Conservation (phyloP, 352 stramenopile genomes). For the Globisporangium spiculum region DNA sequence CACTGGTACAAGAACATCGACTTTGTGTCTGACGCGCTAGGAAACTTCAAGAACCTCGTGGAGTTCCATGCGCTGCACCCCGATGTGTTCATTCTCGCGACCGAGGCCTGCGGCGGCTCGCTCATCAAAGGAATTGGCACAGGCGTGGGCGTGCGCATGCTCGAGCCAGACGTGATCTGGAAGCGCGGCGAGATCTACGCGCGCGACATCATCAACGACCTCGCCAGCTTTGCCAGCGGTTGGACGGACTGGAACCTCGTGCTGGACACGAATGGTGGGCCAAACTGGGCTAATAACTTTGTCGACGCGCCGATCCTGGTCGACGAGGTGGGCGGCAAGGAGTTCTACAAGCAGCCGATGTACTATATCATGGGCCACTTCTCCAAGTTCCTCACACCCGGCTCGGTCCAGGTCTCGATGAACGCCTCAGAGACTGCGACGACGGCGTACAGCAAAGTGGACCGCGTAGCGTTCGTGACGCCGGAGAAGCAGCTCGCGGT, state of each 20-base stretch:
- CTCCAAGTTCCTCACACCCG: conserved; percentile 52
- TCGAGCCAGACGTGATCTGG: conserved; percentile 45
- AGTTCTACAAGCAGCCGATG: conserved; percentile 73
- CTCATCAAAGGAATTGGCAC: conserved; percentile 24
- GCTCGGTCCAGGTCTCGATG: conserved; percentile 38
- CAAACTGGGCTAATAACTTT: conserved; percentile 71
- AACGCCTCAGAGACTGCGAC: conserved; percentile 22
- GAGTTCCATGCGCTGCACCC: conserved; percentile 53
- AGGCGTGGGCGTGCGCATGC: conserved; percentile 39
- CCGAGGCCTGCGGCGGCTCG: conserved; percentile 73
- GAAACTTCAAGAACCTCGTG: conserved; percentile 39
- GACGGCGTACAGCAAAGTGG: conserved; percentile 26
- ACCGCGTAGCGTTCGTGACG: conserved; percentile 46
- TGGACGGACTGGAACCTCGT: conserved; percentile 88
- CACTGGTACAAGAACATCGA: conserved; percentile 85
- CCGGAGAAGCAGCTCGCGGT: conserved; percentile 47
- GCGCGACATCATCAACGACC: conserved; percentile 78
- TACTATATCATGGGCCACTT: conserved; percentile 73
- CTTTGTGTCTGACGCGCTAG: conserved; percentile 24
- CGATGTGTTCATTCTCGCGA: conserved; percentile 76
- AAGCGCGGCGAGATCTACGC: conserved; percentile 61
- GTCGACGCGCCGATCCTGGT: conserved; percentile 66
- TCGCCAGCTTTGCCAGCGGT: conserved; percentile 58
- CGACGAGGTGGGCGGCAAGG: conserved; percentile 28
- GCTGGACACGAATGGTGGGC: conserved; percentile 51